Evolutionary conservation across 2,329 filamentous ascomycete species (phyloP).

Genomic region (Claviceps sp.): DNA sequence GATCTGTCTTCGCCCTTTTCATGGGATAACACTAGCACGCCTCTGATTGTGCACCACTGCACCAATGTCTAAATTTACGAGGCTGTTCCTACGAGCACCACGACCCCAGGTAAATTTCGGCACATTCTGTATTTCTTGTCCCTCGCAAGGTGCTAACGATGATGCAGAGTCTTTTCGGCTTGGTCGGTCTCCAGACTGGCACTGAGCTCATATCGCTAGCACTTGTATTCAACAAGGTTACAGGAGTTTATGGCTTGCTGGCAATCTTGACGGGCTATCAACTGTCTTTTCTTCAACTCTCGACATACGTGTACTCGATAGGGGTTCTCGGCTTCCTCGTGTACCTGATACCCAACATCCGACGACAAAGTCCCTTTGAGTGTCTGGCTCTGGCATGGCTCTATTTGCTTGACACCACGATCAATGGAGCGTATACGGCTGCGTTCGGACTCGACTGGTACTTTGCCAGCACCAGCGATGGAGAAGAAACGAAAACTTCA

Average conservation of each 20-base stretch:
- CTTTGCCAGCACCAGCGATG: slow-evolving; percentile 45
- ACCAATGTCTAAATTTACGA: slow-evolving; percentile 23
- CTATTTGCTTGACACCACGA: slow-evolving; percentile 67
- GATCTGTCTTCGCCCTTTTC: not conserved
- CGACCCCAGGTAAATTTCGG: slow-evolving; percentile 24
- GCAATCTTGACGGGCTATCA: slow-evolving; percentile 78
- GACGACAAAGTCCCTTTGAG: slow-evolving; percentile 64
- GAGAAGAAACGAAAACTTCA: slow-evolving; percentile 10
- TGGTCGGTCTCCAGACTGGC: slow-evolving; percentile 76
- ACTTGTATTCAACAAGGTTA: slow-evolving; percentile 83
- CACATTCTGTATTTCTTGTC: not conserved
- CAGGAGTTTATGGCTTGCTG: slow-evolving; percentile 79
- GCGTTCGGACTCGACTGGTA: slow-evolving; percentile 82
- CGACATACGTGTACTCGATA: slow-evolving; percentile 84
- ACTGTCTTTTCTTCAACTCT: slow-evolving; percentile 70
- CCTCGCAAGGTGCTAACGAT: slow-evolving; percentile 4
- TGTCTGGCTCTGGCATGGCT: slow-evolving; percentile 73
- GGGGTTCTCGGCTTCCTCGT: slow-evolving; percentile 53
- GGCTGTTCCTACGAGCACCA: slow-evolving; percentile 24
- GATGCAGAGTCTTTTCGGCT: slow-evolving; percentile 64
- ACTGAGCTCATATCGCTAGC: slow-evolving; percentile 73
- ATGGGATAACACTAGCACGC: not conserved
- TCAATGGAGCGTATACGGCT: slow-evolving; percentile 72
- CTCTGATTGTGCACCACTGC: not conserved
- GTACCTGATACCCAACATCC: slow-evolving; percentile 67